Percentiles rank a stretch among this genome's conserved stretches.
phyloP scores from a whole-genome alignment of 2,329 filamentous ascomycete genomes.

The Sporothrix mexicana region DNA sequence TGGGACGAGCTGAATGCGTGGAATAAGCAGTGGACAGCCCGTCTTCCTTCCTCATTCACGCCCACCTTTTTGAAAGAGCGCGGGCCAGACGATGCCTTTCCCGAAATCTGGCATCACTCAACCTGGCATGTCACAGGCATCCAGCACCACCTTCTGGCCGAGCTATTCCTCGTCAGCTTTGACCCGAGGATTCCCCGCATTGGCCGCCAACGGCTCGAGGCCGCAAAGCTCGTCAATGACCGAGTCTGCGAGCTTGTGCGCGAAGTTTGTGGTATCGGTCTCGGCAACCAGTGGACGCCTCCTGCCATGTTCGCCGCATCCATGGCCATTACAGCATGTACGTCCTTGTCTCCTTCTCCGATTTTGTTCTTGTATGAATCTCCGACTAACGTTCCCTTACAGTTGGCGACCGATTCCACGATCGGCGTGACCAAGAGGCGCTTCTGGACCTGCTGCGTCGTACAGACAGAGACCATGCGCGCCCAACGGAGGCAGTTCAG shows the following conservation, averaged over 20 bases:
- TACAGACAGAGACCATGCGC: slow-evolving; percentile 44
- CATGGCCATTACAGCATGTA: slow-evolving; percentile 62
- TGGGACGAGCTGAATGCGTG: slow-evolving; percentile 56
- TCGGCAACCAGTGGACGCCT: slow-evolving; percentile 61
- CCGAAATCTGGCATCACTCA: slow-evolving; percentile 62
- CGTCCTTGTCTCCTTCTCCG: slow-evolving; percentile 35
- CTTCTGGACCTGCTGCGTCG: slow-evolving; percentile 43
- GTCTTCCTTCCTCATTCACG: slow-evolving; percentile 58
- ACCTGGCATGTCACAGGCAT: slow-evolving; percentile 65
- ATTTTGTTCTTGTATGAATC: slow-evolving; percentile 16
- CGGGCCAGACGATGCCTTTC: slow-evolving; percentile 54
- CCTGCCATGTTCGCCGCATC: slow-evolving; percentile 61
- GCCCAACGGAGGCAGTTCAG: slow-evolving; percentile 44
- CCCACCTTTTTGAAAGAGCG: slow-evolving; percentile 57
- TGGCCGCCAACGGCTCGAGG: slow-evolving; percentile 47
- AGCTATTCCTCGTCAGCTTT: slow-evolving; percentile 62
- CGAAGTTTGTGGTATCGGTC: slow-evolving; percentile 63
- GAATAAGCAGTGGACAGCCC: slow-evolving; percentile 53
- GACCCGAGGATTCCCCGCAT: slow-evolving; percentile 60
- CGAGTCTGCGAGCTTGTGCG: slow-evolving; percentile 56
- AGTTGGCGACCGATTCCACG: slow-evolving; percentile 45
- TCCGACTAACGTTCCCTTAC: neutral
- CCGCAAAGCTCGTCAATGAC: slow-evolving; percentile 38
- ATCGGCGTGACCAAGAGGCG: slow-evolving; percentile 42
- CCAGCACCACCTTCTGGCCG: slow-evolving; percentile 64